Evolutionary conservation across 805 yeast genomes (phyloP).

Genomic region (Candida patagonica): DNA sequence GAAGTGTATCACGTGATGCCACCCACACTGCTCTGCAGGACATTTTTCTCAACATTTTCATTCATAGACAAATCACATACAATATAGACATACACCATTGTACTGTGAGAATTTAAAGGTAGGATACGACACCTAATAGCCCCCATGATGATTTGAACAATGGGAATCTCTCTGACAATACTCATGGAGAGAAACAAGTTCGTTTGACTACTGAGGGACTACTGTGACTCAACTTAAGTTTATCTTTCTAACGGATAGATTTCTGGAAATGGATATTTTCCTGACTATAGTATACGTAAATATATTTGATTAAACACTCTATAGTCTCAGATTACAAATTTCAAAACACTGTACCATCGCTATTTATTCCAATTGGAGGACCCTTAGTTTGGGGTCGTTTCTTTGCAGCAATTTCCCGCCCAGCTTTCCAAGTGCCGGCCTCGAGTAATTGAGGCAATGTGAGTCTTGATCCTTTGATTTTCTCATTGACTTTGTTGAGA

Average conservation of each 20-base stretch:
- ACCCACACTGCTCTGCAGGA: no score
- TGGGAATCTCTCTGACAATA: constrained; percentile 32
- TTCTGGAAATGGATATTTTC: no score
- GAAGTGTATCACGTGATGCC: no score
- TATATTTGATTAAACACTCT: background rate
- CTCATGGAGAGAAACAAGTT: constrained; percentile 22
- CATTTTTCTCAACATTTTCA: no score
- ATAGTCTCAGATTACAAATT: no score
- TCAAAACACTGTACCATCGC: constrained; percentile 65
- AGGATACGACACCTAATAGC: no score
- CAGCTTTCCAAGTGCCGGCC: constrained; percentile 63
- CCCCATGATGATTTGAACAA: constrained; percentile 17
- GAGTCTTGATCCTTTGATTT: constrained; percentile 28
- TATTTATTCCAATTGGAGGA: constrained; percentile 52
- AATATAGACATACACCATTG: no score
- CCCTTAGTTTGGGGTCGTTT: constrained; percentile 42
- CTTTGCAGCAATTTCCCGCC: constrained; percentile 48
- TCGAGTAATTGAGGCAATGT: constrained; percentile 51
- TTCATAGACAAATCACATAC: no score
- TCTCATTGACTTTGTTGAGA: constrained; percentile 42
- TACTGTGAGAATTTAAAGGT: no score
- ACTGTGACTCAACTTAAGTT: no score
- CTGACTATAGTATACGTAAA: background rate
- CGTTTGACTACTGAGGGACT: constrained; percentile 20
- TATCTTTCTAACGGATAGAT: no score